These are phyloP conservation scores for Teratosphaeria gauchensis DNA, from an alignment of 2,329 filamentous ascomycete genomes.

Conservation along the genomic window DNA sequence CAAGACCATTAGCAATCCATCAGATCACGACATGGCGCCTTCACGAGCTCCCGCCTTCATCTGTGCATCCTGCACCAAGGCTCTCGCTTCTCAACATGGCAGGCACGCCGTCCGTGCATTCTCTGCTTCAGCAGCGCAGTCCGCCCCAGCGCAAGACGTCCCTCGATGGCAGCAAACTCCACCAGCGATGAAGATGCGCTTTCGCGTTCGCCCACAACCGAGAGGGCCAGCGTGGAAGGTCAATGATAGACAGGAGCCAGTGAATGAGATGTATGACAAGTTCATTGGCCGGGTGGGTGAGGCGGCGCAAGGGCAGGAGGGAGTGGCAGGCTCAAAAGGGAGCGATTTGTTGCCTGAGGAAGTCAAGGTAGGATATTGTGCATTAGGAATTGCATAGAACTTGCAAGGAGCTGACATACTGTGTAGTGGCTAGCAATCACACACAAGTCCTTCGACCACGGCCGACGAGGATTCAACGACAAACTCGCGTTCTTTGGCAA, in stretches of 20 bases:
- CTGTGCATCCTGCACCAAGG: slow-evolving; percentile 22
- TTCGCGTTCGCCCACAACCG: slow-evolving; percentile 49
- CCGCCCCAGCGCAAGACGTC: slow-evolving; percentile 14
- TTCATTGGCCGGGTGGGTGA: slow-evolving; percentile 54
- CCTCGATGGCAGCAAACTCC: slow-evolving; percentile 45
- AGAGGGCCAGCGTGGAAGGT: slow-evolving; percentile 52
- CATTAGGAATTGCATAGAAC: not conserved
- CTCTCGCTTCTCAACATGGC: slow-evolving; percentile 17
- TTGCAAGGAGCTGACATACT: not conserved
- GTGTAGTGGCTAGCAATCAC: slow-evolving; percentile 80
- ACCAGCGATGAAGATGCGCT: slow-evolving; percentile 36
- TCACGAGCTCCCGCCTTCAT: slow-evolving; percentile 14
- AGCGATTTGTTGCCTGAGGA: slow-evolving; percentile 78
- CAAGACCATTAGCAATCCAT: not conserved
- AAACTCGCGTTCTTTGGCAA: slow-evolving; percentile 75
- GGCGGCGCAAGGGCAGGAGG: slow-evolving; percentile 4
- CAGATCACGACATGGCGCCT: slow-evolving; percentile 3
- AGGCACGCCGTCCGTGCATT: slow-evolving; percentile 20
- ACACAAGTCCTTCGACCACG: slow-evolving; percentile 97
- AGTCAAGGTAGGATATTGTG: slow-evolving; percentile 47
- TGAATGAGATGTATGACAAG: slow-evolving; percentile 68
- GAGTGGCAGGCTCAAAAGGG: slow-evolving; percentile 28
- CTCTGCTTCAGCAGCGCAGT: slow-evolving; percentile 14
- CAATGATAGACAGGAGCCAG: slow-evolving; percentile 62
- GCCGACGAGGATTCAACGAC: slow-evolving; percentile 88